Base-by-base conservation (phyloP, 2,329 filamentous ascomycete genomes). In the Xylaria sp. region DNA sequence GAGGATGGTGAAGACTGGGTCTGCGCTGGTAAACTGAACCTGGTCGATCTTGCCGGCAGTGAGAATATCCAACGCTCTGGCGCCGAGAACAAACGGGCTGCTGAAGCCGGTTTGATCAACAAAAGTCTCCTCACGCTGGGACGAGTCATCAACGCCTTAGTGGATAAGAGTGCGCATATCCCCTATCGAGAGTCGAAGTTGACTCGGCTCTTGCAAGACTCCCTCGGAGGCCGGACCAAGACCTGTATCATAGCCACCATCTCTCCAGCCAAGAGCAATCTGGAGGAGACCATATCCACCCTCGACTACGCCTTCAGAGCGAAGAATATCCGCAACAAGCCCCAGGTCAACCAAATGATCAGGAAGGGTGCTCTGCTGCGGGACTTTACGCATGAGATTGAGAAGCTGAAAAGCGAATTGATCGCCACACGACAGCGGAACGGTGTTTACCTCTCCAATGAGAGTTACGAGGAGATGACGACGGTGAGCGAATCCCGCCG, bases 241-340 rank as follows among this genome's bases (percentile, higher is more conserved):
- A 99, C 94, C 0, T 99, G 94, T 78, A 99, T 99, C 66, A 97
- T 99, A 70, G 94, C 94, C 4, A 99, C 94, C 0, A 83, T 99
- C 47, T 97, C 94, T 2, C 92, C 94, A 1, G 91, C 92, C 6
- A 95, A 94, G 74, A 92, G 88, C 75, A 99, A 97, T 68, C 80
- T 99, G 1, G 94, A 99, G 71, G 94, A 99, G 75, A 99, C 95
- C 0, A 97, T 99, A 61, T 97, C 94, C 0, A 99, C 95, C 0
- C 82, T 99, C 1, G 94, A 99, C 73, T 99, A 99, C 71, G 95
- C 94, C 9, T 97, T 97, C 76, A 85, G 94, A 52, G 94, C 94
- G 13, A 99, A 99, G 79, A 97, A 99, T 67, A 99, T 99, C 69
- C 89, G 91, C 54, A 99, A 99, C 75, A 97, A 97, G 75, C 95